Conservation (phyloP, 2,329 filamentous ascomycete species). For the Paecilomyces formosus region DNA sequence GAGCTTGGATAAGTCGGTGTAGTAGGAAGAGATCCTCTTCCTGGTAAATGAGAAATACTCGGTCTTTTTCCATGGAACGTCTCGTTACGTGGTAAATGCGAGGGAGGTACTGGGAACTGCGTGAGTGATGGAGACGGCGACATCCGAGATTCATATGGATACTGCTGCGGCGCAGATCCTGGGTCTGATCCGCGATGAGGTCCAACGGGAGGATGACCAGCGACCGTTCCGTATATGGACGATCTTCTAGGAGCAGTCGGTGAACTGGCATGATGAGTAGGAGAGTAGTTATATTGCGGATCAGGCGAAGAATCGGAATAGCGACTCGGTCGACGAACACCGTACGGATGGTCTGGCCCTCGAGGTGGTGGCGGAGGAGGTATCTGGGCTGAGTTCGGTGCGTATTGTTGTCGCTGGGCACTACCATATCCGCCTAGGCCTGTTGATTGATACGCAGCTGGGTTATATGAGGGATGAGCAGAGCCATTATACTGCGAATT, state of each 20-base stretch:
- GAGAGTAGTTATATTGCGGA: slow-evolving; percentile 18
- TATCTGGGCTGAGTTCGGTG: slow-evolving; percentile 6
- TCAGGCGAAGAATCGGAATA: slow-evolving; percentile 17
- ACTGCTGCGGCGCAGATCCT: slow-evolving; percentile 13
- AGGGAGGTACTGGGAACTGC: slow-evolving; percentile 26
- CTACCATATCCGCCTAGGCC: slow-evolving; percentile 20
- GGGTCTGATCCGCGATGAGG: slow-evolving; percentile 10
- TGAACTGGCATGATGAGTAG: slow-evolving; percentile 15
- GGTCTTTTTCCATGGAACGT: slow-evolving; percentile 17
- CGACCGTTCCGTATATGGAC: slow-evolving; percentile 19
- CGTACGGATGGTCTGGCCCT: slow-evolving; percentile 29
- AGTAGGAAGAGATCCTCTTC: slow-evolving; percentile 34
- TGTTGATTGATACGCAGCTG: slow-evolving; percentile 40
- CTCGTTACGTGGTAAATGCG: slow-evolving; percentile 19
- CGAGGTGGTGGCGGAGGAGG: slow-evolving; percentile 34
- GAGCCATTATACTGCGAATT: slow-evolving; percentile 17
- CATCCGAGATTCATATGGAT: slow-evolving; percentile 15
- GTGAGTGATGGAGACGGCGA: slow-evolving; percentile 17
- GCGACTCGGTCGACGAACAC: slow-evolving; percentile 24
- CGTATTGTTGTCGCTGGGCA: slow-evolving; percentile 18
- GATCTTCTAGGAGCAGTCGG: slow-evolving; percentile 19
- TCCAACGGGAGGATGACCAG: slow-evolving; percentile 16
- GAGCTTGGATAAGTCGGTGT: slow-evolving; percentile 47
- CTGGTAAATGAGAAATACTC: slow-evolving; percentile 21
- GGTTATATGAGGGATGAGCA: slow-evolving; percentile 41